Percentiles rank a stretch among this genome's conserved stretches.
These are phyloP conservation scores for Dactylellina drechsleri DNA, from an alignment of 2,329 filamentous ascomycete species.

Conservation along the genomic window DNA sequence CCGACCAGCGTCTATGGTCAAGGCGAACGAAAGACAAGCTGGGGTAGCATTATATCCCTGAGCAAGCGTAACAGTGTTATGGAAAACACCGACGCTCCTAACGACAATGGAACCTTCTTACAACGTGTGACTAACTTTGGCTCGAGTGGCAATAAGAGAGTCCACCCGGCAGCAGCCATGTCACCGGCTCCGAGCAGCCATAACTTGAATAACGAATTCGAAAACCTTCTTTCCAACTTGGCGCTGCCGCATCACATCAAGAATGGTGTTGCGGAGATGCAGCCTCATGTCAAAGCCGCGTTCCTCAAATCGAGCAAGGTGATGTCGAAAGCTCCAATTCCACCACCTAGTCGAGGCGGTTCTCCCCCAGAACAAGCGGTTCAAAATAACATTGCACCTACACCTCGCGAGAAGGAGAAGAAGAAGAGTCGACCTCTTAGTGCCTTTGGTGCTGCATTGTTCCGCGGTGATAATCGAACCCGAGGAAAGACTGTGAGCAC, in stretches of 20 bases:
- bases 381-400: conserved; percentile 3
- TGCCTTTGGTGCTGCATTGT: conserved; percentile 40
- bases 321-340: conserved; percentile 37
- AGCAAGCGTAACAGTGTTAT: conserved; percentile 35
- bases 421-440: conserved; percentile 42
- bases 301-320: conserved; percentile 49
- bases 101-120: conserved; percentile 25
- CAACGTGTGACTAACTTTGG: conserved; percentile 28
- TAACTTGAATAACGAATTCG: conserved; percentile 41
- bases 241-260: conserved; percentile 51
- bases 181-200: conserved; percentile 7
- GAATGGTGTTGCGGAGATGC: conserved; percentile 39
- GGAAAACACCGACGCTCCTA: conserved; percentile 11
- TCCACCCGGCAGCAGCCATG: conserved; percentile 31
- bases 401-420: conserved; percentile 32
- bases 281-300: conserved; percentile 38
- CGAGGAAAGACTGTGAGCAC: conserved; percentile 42
- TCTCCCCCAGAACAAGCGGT: conserved; percentile 15
- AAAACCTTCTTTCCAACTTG: conserved; percentile 31
- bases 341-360: conserved; percentile 34
- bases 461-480: conserved; percentile 39
- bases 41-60: conserved; percentile 40
- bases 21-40: conserved; percentile 44
- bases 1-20: conserved; percentile 36
- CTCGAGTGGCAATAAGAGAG: conserved; percentile 26